Percentiles rank a stretch among this genome's conserved stretches.
Evolutionary conservation across 805 yeast genomes (phyloP).

Genomic region (Candida suzukii): DNA sequence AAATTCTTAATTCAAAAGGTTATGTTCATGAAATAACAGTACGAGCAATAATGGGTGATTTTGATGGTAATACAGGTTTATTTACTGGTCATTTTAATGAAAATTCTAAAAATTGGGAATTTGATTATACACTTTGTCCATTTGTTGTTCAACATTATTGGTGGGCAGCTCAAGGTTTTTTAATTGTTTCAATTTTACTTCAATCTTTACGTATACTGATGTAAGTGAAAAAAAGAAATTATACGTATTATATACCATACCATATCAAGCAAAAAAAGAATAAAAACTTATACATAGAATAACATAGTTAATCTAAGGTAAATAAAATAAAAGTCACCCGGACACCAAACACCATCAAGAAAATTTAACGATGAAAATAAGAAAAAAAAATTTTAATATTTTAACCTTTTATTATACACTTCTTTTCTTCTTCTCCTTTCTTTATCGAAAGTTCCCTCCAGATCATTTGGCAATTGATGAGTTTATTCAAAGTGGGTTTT

Average conservation of each 20-base stretch:
- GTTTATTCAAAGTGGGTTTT: slow-evolving; percentile 7
- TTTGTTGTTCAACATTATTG: slow-evolving; percentile 86
- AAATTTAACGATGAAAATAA: background rate
- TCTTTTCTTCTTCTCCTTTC: slow-evolving; percentile 6
- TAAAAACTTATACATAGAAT: no score
- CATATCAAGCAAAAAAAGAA: background rate
- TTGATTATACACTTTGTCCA: slow-evolving; percentile 67
- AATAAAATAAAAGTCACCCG: no score
- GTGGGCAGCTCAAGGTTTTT: slow-evolving; percentile 78
- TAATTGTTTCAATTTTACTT: slow-evolving; percentile 32
- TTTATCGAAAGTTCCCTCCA: slow-evolving; percentile 25
- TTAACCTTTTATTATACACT: background rate
- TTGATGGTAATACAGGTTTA: slow-evolving; percentile 81
- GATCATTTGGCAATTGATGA: slow-evolving; percentile 19
- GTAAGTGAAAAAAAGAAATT: no score
- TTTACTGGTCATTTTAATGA: slow-evolving; percentile 64
- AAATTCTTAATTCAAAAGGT: slow-evolving; percentile 19
- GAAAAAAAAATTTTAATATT: background rate
- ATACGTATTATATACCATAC: background rate
- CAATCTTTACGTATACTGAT: slow-evolving; percentile 24
- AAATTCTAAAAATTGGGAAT: slow-evolving; percentile 45
- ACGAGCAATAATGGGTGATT: slow-evolving; percentile 95
- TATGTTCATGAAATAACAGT: slow-evolving; percentile 75
- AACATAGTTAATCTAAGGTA: no score
- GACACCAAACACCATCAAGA: no score